Evolutionary conservation across 208 protist species (phyloP).

Genomic region (Trypanosoma lewisi): DNA sequence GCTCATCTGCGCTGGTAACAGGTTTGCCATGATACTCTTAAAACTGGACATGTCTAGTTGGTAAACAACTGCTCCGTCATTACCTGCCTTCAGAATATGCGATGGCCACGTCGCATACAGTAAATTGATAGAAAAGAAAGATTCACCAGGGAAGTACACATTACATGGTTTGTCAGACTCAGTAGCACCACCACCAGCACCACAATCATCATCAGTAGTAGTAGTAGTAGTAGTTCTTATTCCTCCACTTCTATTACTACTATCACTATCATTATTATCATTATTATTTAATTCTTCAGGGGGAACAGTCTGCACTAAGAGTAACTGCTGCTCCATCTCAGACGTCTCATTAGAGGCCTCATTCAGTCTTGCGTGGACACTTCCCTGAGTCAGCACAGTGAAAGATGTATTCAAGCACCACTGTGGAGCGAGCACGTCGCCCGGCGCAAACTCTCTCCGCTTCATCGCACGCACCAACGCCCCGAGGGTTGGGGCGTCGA

Average conservation of each 20-base stretch:
- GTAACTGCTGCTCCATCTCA: background rate
- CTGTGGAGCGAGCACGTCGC: background rate
- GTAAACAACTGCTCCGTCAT: constrained; percentile 8
- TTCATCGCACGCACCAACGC: background rate
- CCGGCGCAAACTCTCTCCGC: constrained; percentile 4
- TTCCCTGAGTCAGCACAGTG: background rate
- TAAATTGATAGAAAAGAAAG: constrained; percentile 3
- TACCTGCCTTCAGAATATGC: constrained; percentile 4
- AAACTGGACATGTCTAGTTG: constrained; percentile 3
- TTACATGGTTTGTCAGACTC: too few species aligned
- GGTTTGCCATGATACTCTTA: constrained; percentile 4
- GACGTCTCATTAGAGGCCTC: background rate
- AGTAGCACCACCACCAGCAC: background rate
- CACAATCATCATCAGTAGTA: background rate
- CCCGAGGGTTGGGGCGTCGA: background rate
- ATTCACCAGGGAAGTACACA: background rate
- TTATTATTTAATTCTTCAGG: background rate
- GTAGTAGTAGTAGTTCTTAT: background rate
- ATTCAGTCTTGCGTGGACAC: background rate
- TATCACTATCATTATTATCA: background rate
- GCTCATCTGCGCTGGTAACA: too few species aligned
- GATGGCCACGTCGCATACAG: constrained; percentile 4
- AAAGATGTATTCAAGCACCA: background rate
- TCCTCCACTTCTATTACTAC: background rate
- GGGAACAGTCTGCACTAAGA: background rate